These are phyloP conservation scores for Phaseolus lunatus DNA, from an alignment of 306 rosid species.

Conservation along the genomic window DNA sequence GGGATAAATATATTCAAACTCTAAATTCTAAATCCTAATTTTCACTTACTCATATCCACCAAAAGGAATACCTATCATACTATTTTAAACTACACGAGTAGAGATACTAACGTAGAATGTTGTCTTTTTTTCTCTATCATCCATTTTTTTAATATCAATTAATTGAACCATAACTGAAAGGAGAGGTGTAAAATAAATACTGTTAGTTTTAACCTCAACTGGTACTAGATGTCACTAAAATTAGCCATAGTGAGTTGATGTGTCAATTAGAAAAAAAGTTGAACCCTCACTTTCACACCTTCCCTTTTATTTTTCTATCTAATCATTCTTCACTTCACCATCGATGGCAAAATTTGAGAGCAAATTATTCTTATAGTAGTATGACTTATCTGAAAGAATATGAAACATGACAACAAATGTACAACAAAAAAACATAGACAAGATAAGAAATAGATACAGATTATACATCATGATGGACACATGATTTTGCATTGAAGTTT, in stretches of 20 bases:
- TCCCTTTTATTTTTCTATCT: not conserved
- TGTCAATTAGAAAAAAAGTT: not conserved
- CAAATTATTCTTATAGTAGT: not conserved
- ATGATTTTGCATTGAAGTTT: conserved; percentile 29
- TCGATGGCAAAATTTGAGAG: not conserved
- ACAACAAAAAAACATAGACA: not conserved
- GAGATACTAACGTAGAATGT: not conserved
- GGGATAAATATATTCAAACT: too few species aligned
- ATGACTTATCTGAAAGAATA: not conserved
- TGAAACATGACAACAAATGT: not conserved
- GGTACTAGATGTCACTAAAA: not conserved
- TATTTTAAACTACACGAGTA: too few species aligned
- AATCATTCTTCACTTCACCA: not conserved
- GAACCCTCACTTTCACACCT: not conserved
- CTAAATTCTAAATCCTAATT: too few species aligned
- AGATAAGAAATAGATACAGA: conserved; percentile 39
- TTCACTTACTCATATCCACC: too few species aligned
- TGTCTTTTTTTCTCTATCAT: too few species aligned
- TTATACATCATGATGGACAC: conserved; percentile 42
- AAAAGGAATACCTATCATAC: not conserved
- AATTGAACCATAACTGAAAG: not conserved
- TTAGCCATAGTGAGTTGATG: too few species aligned
- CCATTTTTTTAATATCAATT: not conserved
- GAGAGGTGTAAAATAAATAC: not conserved
- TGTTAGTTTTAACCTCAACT: not conserved